Evolutionary conservation across 805 yeast species (phyloP).

Genomic region (Starmerella potacharoeniae): DNA sequence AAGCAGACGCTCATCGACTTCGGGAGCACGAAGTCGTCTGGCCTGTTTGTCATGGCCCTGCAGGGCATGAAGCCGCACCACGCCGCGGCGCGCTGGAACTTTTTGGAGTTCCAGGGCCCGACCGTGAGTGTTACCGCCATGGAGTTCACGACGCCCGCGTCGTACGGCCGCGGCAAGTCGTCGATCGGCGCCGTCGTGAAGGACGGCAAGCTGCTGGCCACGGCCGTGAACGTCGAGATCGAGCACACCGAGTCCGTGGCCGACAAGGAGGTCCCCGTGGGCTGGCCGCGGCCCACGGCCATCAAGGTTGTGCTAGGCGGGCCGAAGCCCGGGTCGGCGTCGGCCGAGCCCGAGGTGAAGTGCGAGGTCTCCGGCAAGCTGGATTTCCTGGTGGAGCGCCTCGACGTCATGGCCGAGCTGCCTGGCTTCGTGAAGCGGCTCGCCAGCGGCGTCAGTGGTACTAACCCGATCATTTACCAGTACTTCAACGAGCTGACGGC

Average conservation of each 20-base stretch:
- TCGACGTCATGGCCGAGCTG: conserved; percentile 95
- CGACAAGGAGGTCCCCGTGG: conserved; percentile 48
- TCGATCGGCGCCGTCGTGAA: conserved; percentile 64
- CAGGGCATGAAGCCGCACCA: conserved; percentile 99
- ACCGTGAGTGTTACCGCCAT: conserved; percentile 66
- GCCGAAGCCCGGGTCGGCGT: conserved; percentile 33
- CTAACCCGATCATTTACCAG: conserved; percentile 94
- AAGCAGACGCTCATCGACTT: conserved; percentile 29
- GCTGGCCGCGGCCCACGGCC: conserved; percentile 77
- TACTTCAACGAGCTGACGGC: conserved; percentile 56
- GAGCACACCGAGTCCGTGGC: conserved; percentile 42
- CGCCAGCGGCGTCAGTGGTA: conserved; percentile 88
- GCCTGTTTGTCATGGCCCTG: conserved; percentile 90
- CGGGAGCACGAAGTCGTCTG: conserved; percentile 24
- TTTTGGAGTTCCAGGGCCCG: conserved; percentile 74
- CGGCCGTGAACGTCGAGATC: conserved; percentile 49
- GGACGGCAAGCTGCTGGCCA: conserved; percentile 49
- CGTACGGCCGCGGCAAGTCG: conserved; percentile 75
- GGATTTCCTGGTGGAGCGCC: conserved; percentile 62
- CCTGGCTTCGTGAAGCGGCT: conserved; percentile 89
- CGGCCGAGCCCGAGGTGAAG: conserved; percentile 32
- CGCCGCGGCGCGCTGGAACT: conserved; percentile 96
- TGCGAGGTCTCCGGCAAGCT: conserved; percentile 52
- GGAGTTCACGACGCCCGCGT: conserved; percentile 91
- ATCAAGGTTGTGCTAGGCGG: conserved; percentile 52